Percentiles rank a stretch among this genome's conserved stretches.
Evolutionary conservation across 805 yeast genomes (phyloP).

Genomic region (Saturnispora saitoi): DNA sequence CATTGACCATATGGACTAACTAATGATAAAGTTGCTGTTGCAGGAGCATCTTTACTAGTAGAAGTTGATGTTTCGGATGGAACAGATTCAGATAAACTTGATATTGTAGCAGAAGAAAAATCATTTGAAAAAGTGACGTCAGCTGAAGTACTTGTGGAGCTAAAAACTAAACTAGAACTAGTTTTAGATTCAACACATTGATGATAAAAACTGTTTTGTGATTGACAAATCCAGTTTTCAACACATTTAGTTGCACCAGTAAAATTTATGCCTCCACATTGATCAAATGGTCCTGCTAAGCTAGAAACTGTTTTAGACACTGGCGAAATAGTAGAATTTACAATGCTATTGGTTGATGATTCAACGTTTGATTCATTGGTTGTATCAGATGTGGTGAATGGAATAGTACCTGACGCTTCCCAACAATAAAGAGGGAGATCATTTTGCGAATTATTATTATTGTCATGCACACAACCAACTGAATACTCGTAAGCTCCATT

Average conservation of each 20-base stretch:
- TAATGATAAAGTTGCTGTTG: too few relatives aligned
- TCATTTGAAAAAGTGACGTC: too few relatives aligned
- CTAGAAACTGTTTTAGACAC: not conserved
- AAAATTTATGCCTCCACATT: constrained; percentile 4
- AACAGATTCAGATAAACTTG: not conserved
- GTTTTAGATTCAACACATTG: not conserved
- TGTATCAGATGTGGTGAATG: not conserved
- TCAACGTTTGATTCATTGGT: not conserved
- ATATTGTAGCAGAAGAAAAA: not conserved
- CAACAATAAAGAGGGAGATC: constrained; percentile 24
- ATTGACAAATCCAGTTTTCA: constrained; percentile 16
- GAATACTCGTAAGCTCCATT: constrained; percentile 20
- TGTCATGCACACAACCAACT: constrained; percentile 23
- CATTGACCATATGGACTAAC: constrained; percentile 14
- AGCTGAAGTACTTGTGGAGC: constrained; percentile 2
- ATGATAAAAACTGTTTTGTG: constrained; percentile 16
- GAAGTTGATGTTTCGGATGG: constrained; percentile 6
- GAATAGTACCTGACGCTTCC: not conserved
- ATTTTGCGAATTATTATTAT: constrained; percentile 22
- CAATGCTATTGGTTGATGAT: not conserved
- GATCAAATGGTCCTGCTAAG: not conserved
- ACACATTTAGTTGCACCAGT: constrained; percentile 17
- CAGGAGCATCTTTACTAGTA: not conserved
- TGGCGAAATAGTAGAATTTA: not conserved
- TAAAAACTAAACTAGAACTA: not conserved